Conservation (phyloP, 495 filamentous ascomycete species). For the Sporormia fimetaria region DNA sequence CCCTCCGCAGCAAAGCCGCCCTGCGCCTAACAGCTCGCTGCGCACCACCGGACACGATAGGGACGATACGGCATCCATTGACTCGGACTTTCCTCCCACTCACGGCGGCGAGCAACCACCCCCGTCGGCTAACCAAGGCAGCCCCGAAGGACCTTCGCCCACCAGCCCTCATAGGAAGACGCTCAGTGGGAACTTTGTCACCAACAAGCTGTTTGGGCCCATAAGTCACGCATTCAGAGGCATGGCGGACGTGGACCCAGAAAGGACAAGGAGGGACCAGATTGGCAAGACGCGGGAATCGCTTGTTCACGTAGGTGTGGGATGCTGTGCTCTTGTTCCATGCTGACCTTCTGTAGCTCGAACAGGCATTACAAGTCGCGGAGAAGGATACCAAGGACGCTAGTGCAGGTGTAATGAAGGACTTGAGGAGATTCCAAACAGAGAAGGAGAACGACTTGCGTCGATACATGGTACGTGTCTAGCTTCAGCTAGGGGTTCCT, state of each 20-base stretch:
- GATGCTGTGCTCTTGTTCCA: background rate
- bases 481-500: conserved; percentile 22
- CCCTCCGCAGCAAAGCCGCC: conserved; percentile 43
- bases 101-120: conserved; percentile 60
- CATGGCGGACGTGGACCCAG: conserved; percentile 90
- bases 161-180: conserved; percentile 53
- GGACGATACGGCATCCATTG: conserved; percentile 70
- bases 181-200: conserved; percentile 66
- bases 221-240: conserved; percentile 92
- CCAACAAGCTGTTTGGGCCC: conserved; percentile 87
- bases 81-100: conserved; percentile 88
- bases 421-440: conserved; percentile 81
- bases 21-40: conserved; percentile 47
- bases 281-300: conserved; percentile 88
- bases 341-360: conserved; percentile 45
- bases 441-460: conserved; percentile 92
- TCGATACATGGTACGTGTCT: conserved; percentile 75
- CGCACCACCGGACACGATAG: conserved; percentile 32
- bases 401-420: conserved; percentile 70
- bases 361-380: conserved; percentile 76
- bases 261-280: conserved; percentile 79
- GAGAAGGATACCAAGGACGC: conserved; percentile 87
- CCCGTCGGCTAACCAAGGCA: conserved; percentile 45
- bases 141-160: conserved; percentile 31
- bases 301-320: conserved; percentile 44